Evolutionary conservation across 2,329 filamentous ascomycete genomes (phyloP).

Genomic region (Alternaria gansuensis): DNA sequence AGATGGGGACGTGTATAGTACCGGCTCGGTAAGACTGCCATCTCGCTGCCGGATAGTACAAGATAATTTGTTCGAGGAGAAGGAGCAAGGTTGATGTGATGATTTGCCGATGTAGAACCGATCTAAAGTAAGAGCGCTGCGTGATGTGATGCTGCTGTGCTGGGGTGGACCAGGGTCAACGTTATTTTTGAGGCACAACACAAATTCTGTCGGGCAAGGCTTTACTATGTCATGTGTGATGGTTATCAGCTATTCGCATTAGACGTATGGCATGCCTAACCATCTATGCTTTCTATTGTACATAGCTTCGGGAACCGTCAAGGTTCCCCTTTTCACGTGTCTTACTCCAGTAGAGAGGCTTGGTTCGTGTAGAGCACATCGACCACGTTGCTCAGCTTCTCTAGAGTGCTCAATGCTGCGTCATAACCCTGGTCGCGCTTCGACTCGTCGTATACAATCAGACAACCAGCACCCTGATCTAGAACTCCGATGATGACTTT

Average conservation of each 20-base stretch:
- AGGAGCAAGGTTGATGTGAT: constrained; percentile 1
- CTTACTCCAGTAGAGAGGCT: constrained; percentile 89
- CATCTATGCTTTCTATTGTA: constrained; percentile 48
- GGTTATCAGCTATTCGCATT: constrained; percentile 31
- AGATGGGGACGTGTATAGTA: constrained; percentile 9
- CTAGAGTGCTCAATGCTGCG: constrained; percentile 90
- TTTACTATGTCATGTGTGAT: constrained; percentile 22
- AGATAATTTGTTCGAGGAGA: constrained; percentile 4
- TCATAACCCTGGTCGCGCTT: constrained; percentile 94
- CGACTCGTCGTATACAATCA: constrained; percentile 97
- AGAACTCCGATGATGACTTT: constrained; percentile 98
- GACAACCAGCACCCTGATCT: constrained; percentile 95
- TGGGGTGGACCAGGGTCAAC: not conserved
- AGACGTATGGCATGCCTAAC: constrained; percentile 22
- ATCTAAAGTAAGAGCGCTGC: not conserved
- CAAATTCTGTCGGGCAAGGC: not conserved
- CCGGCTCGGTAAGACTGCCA: constrained; percentile 7
- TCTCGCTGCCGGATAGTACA: constrained; percentile 6
- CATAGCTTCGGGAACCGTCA: constrained; percentile 30
- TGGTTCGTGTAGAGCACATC: constrained; percentile 98
- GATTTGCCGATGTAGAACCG: constrained; percentile 2
- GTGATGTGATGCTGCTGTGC: not conserved
- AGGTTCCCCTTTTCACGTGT: constrained; percentile 6
- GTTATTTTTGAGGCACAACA: not conserved
- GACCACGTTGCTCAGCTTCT: constrained; percentile 96